These are phyloP conservation scores for Rhizophagus prolifer DNA, from an alignment of 192 early-diverging fungal genomes.

Conservation along the genomic window DNA sequence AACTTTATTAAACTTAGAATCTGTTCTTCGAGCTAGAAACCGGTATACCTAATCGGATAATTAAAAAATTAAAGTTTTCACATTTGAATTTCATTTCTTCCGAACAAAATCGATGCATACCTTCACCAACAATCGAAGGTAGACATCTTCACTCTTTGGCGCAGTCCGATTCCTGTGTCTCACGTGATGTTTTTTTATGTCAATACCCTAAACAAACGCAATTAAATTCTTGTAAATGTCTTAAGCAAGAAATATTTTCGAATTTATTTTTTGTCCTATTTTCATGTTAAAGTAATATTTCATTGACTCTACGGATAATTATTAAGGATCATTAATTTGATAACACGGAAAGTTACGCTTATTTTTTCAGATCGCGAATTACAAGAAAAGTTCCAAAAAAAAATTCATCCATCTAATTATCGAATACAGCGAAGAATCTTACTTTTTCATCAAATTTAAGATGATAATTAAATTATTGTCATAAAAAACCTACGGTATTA, in stretches of 20 bases:
- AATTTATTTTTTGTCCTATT: neutral
- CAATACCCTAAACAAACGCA: constrained; percentile 81
- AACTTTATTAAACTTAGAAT: constrained; percentile 98
- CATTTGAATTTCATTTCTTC: neutral
- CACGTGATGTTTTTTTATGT: constrained; percentile 98
- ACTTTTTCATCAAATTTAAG: neutral
- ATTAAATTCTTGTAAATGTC: neutral
- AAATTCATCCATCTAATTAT: neutral
- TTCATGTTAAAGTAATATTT: neutral
- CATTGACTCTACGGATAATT: neutral
- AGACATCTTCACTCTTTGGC: constrained; percentile 94
- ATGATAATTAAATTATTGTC: neutral
- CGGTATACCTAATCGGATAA: constrained; percentile 76
- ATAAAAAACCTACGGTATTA: neutral
- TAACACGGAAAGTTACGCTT: too few species aligned
- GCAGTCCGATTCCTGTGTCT: constrained; percentile 88
- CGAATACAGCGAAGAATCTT: neutral
- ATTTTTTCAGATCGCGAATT: too few species aligned
- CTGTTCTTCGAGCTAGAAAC: constrained; percentile 98
- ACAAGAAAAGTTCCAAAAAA: neutral
- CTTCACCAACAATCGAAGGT: constrained; percentile 98
- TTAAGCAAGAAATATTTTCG: too few species aligned
- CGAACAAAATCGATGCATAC: constrained; percentile 22
- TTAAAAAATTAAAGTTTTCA: neutral
- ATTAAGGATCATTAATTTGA: neutral